A percentile compares a stretch with the other conserved stretches of the same genome.
phyloP scores from a whole-genome alignment of 176 grass and related monocot species.

The Oryza punctata region DNA sequence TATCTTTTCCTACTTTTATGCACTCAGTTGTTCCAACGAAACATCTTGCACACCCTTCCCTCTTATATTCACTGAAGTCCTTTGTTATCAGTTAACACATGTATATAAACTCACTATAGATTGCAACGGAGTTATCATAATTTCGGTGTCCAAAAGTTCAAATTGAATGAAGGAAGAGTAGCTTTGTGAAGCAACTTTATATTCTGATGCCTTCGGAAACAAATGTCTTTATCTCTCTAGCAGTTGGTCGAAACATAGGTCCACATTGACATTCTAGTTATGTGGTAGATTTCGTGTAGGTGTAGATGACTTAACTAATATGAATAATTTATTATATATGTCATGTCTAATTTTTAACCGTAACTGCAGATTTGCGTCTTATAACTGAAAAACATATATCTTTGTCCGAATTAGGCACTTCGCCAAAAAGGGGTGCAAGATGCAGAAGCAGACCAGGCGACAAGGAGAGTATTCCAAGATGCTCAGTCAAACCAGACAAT shows the following conservation, averaged over 20 bases:
- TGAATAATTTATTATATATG: neutral
- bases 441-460: slow-evolving; percentile 60
- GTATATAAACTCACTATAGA: neutral
- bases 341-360: neutral
- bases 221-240: neutral
- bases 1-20: neutral
- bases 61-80: neutral
- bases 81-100: neutral
- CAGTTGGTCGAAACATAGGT: neutral
- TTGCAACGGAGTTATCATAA: neutral
- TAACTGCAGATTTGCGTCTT: neutral
- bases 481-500: slow-evolving; percentile 11
- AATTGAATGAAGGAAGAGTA: neutral
- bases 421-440: slow-evolving; percentile 66
- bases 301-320: neutral
- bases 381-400: neutral
- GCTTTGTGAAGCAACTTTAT: neutral
- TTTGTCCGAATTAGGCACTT: slow-evolving; percentile 56
- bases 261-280: neutral
- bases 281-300: neutral
- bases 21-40: neutral
- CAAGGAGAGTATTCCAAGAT: slow-evolving; percentile 59
- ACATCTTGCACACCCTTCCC: neutral
- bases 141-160: neutral
- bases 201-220: neutral